Evolutionary conservation across 2,329 filamentous ascomycete species (phyloP).

Genomic region (Trichoderma atroviride): DNA sequence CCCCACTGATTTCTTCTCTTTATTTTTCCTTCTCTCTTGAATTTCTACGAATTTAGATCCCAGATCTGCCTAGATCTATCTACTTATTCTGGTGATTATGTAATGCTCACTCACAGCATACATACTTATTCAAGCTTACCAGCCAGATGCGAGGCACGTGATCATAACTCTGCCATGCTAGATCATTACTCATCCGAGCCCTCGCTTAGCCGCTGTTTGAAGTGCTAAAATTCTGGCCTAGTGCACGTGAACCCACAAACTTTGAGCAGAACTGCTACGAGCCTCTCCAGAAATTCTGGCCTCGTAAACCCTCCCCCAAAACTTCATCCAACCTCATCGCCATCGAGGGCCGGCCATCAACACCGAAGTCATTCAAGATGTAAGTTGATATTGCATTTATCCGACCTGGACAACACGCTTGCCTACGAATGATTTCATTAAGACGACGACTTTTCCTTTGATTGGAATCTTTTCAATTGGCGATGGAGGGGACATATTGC

Average conservation of each 20-base stretch:
- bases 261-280: conserved; percentile 39
- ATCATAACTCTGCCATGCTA: not conserved
- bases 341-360: conserved; percentile 48
- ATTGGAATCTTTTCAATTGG: conserved; percentile 1
- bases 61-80: not conserved
- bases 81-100: not conserved
- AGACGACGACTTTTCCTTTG: not conserved
- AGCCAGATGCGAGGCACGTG: conserved; percentile 29
- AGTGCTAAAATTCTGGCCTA: conserved; percentile 32
- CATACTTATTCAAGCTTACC: not conserved
- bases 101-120: not conserved
- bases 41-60: not conserved
- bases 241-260: conserved; percentile 50
- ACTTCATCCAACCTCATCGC: conserved; percentile 41
- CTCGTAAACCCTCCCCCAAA: conserved; percentile 45
- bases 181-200: conserved; percentile 41
- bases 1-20: not conserved
- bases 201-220: conserved; percentile 44
- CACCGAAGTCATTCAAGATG: conserved; percentile 49
- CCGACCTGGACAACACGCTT: not conserved
- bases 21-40: not conserved
- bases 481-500: conserved; percentile 25
- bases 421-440: not conserved
- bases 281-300: conserved; percentile 46
- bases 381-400: conserved; percentile 39